Percentiles rank a stretch among this genome's conserved stretches.
Evolutionary conservation across 257 asterid genomes (phyloP).

Genomic region (Echites panduratus): DNA sequence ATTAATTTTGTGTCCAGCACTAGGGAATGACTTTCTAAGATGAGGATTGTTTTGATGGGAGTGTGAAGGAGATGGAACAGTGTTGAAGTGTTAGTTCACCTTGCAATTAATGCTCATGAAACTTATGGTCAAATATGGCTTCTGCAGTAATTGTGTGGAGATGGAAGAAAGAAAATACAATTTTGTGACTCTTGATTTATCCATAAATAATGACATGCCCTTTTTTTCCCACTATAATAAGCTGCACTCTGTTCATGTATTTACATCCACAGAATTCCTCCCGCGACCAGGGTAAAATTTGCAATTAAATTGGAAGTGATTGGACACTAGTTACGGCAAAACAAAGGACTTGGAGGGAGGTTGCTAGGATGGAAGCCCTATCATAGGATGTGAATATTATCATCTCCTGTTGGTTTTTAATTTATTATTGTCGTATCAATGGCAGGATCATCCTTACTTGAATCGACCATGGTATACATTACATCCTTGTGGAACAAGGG

Average conservation of each 20-base stretch:
- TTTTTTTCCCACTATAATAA: neutral
- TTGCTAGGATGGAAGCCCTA: neutral
- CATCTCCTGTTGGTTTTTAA: neutral
- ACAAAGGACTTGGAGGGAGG: neutral
- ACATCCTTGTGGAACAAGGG: constrained; percentile 91
- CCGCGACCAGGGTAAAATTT: neutral
- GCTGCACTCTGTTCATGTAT: neutral
- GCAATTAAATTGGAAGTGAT: neutral
- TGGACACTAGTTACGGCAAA: neutral
- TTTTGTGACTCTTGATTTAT: neutral
- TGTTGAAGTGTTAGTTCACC: neutral
- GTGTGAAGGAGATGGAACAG: neutral
- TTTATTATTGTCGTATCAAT: neutral
- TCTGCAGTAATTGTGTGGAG: neutral
- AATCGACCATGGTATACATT: constrained; percentile 74
- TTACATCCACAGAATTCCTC: neutral
- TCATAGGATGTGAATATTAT: neutral
- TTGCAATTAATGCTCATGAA: neutral
- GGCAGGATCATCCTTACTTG: constrained; percentile 74
- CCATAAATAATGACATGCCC: neutral
- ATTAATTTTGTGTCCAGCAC: neutral
- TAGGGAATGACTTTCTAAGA: neutral
- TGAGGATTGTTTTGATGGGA: neutral
- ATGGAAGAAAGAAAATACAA: neutral
- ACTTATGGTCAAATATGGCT: neutral